Base-by-base conservation (phyloP, 176 grass and related monocot species). In the Avena sativa region DNA sequence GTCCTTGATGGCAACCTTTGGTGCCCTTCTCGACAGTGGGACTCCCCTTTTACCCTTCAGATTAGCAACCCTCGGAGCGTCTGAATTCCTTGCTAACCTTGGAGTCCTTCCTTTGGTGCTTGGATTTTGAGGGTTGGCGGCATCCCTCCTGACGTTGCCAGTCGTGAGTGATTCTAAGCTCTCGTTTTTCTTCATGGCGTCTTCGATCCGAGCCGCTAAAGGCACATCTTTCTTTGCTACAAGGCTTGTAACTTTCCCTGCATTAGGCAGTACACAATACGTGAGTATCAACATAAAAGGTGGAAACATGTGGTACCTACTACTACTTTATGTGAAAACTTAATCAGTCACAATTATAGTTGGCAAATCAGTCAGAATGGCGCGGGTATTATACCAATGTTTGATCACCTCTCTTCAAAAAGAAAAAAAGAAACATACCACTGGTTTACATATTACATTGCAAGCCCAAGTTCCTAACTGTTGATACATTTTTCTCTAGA, bases 231-330 rank as follows among this genome's bases (percentile, higher is more conserved):
- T 99, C 94, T 99, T 99, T 14, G 92, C 92, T 6, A 96, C 90
- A 86, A 99, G 88, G 66, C 97, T 96, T 17, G 94, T 99, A 77
- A 99, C 90, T 94, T 96, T 96, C 44, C 97, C 97, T 99, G 77
- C 87, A 90, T 71, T 83, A 52, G 9, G 63, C 6, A 12, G 76
- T 23, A 56, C 77, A 44, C 14, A 50, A 30, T 77, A 34, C 0
- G 1, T 76, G 43, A 80, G 6, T 43, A 81, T 3, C 30, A 14
- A 68, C 8, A 20, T 4, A 21, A 74, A 81, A 19, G 13, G 30
- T 48, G 57, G 7, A 66, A 79, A 63, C 12, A 0, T 13, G 14
- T n/a, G 47, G 21, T 51, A 21, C 2, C 8, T 78, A 23, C 53
- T 78, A 23, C 53, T 23, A 13, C 40, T 38, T 63, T 73, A 50